Evolutionary conservation across 495 filamentous ascomycete species (phyloP).

Genomic region (Penicillium flavigenum): DNA sequence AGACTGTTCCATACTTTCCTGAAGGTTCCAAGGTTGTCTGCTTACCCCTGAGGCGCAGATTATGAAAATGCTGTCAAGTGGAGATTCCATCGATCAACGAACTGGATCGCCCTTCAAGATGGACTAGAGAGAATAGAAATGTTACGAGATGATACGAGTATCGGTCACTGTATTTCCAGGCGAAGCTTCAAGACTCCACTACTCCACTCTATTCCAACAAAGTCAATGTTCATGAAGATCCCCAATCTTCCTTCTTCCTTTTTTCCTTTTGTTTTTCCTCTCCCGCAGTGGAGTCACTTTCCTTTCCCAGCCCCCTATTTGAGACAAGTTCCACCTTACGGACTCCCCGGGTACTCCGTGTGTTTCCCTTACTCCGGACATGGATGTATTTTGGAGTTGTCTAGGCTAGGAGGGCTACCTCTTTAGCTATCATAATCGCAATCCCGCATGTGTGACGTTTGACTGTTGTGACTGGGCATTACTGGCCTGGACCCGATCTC

Average conservation of each 20-base stretch:
- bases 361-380: neutral
- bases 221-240: constrained; percentile 3
- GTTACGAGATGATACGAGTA: constrained; percentile 6
- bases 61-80: neutral
- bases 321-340: constrained; percentile 1
- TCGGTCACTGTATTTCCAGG: constrained; percentile 19
- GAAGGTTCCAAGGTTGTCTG: neutral
- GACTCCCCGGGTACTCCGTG: neutral
- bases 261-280: neutral
- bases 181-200: constrained; percentile 8
- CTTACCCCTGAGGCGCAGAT: neutral
- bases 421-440: neutral
- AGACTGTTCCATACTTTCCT: neutral
- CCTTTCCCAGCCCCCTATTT: constrained; percentile 5
- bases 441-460: neutral
- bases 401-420: neutral
- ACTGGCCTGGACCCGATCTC: neutral
- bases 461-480: neutral
- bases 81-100: constrained; percentile 14
- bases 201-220: neutral
- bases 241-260: neutral
- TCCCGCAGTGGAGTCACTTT: constrained; percentile 5
- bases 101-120: constrained; percentile 13
- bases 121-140: neutral
- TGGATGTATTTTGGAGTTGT: neutral